phyloP scores from a whole-genome alignment of 176 grass and related monocot genomes.

The Eremochloa ophiuroides region DNA sequence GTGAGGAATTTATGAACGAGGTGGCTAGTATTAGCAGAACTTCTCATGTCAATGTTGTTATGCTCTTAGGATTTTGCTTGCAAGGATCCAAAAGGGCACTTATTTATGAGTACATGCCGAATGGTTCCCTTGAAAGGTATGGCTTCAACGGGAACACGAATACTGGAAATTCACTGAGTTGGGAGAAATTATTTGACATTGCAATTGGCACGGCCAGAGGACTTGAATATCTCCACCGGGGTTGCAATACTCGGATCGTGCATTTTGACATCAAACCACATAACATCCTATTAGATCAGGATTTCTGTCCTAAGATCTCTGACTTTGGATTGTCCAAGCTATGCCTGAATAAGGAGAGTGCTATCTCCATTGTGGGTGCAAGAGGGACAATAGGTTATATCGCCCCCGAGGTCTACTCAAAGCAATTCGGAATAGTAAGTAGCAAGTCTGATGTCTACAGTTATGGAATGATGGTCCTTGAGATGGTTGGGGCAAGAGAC shows the following conservation, averaged over 20 bases:
- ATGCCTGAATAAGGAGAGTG: slow-evolving; percentile 14
- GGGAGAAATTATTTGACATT: slow-evolving; percentile 31
- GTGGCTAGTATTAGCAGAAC: slow-evolving; percentile 43
- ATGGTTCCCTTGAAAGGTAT: slow-evolving; percentile 34
- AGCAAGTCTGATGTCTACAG: slow-evolving; percentile 43
- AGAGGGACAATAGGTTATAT: slow-evolving; percentile 38
- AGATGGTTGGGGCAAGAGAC: slow-evolving; percentile 42
- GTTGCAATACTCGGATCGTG: slow-evolving; percentile 29
- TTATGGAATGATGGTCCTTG: slow-evolving; percentile 49
- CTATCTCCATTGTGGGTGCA: slow-evolving; percentile 15
- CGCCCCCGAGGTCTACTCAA: slow-evolving; percentile 27
- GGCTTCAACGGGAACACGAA: no score
- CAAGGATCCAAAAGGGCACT: slow-evolving; percentile 47
- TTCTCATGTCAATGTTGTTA: slow-evolving; percentile 48
- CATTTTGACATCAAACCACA: slow-evolving; percentile 38
- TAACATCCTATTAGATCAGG: slow-evolving; percentile 14
- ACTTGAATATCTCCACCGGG: slow-evolving; percentile 34
- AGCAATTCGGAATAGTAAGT: slow-evolving; percentile 22
- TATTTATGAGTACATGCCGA: slow-evolving; percentile 53
- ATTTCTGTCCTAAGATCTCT: slow-evolving; percentile 18
- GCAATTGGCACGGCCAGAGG: slow-evolving; percentile 34
- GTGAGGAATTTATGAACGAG: slow-evolving; percentile 47
- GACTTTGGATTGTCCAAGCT: slow-evolving; percentile 24
- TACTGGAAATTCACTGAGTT: not conserved
- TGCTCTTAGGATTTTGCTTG: slow-evolving; percentile 40